phyloP scores from a whole-genome alignment of 306 rosid species.

The Prinsepia uniflora region DNA sequence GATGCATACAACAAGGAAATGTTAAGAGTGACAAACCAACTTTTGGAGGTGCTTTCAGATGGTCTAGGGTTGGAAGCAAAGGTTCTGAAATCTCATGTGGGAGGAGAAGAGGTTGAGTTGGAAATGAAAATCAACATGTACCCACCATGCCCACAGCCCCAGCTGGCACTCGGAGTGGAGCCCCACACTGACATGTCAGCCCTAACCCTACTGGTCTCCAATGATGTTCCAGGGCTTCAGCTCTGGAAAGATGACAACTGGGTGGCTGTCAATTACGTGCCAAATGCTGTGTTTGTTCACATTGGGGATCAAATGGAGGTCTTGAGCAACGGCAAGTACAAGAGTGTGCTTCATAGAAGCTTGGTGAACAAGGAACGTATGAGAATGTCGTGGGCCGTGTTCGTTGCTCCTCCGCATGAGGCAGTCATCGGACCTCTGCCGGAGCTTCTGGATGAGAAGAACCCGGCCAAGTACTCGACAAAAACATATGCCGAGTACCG shows the following conservation, averaged over 20 bases:
- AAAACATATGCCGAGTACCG: slow-evolving; percentile 62
- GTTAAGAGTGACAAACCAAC: slow-evolving; percentile 26
- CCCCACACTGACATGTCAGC: slow-evolving; percentile 79
- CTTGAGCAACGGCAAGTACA: slow-evolving; percentile 62
- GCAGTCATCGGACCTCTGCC: slow-evolving; percentile 47
- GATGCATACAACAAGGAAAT: slow-evolving; percentile 51
- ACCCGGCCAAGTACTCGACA: slow-evolving; percentile 50
- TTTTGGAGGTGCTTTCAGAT: slow-evolving; percentile 48
- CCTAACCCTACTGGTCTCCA: slow-evolving; percentile 51
- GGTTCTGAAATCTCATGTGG: slow-evolving; percentile 33
- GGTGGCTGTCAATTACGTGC: slow-evolving; percentile 47
- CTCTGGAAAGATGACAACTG: slow-evolving; percentile 44
- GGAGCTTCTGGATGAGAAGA: slow-evolving; percentile 34
- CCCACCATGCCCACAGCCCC: slow-evolving; percentile 72
- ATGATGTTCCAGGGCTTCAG: slow-evolving; percentile 59
- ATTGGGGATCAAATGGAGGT: slow-evolving; percentile 62
- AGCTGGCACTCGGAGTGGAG: slow-evolving; percentile 66
- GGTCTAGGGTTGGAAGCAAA: slow-evolving; percentile 49
- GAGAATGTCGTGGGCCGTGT: slow-evolving; percentile 73
- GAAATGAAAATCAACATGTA: slow-evolving; percentile 80
- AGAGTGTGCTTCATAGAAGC: slow-evolving; percentile 61
- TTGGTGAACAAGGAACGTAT: slow-evolving; percentile 54
- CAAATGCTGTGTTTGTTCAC: slow-evolving; percentile 46
- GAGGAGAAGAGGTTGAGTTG: slow-evolving; percentile 42
- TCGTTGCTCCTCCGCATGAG: slow-evolving; percentile 47